These are phyloP conservation scores for Plasmodium sp. DNA, from an alignment of 169 alveolate genomes.

Conservation along the genomic window DNA sequence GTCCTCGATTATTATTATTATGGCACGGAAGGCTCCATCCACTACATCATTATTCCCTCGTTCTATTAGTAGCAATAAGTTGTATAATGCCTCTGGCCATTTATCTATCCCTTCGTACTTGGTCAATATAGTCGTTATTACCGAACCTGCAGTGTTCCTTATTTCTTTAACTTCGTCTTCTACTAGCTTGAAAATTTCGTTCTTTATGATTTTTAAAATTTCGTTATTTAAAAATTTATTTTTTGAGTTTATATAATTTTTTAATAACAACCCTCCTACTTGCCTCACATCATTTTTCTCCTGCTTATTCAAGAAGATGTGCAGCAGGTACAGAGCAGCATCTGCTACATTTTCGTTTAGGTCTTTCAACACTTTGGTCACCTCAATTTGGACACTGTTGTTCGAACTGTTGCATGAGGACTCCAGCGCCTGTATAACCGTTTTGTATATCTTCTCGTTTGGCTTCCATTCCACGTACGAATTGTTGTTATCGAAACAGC, in stretches of 20 bases:
- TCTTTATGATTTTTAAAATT: slow-evolving; percentile 70
- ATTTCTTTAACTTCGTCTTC: slow-evolving; percentile 77
- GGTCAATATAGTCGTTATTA: slow-evolving; percentile 81
- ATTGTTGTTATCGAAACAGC: slow-evolving; percentile 31
- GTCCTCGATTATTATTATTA: slow-evolving; percentile 81
- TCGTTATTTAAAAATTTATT: slow-evolving; percentile 71
- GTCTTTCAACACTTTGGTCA: slow-evolving; percentile 55
- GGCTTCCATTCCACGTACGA: slow-evolving; percentile 73
- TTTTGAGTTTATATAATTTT: slow-evolving; percentile 77
- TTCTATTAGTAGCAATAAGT: slow-evolving; percentile 77
- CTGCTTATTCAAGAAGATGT: slow-evolving; percentile 56
- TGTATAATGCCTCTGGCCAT: slow-evolving; percentile 81
- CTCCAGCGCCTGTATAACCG: slow-evolving; percentile 23
- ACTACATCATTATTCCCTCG: slow-evolving; percentile 81
- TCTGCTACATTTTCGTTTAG: slow-evolving; percentile 73
- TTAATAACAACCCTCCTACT: slow-evolving; percentile 85
- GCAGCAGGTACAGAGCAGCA: slow-evolving; percentile 68
- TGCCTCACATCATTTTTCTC: slow-evolving; percentile 83
- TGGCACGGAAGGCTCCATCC: slow-evolving; percentile 83
- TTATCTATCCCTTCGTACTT: slow-evolving; percentile 79
- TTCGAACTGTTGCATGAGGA: slow-evolving; percentile 62
- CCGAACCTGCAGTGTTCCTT: slow-evolving; percentile 85
- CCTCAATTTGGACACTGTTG: slow-evolving; percentile 67
- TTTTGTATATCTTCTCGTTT: slow-evolving; percentile 63
- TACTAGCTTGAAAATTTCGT: slow-evolving; percentile 47